Percentiles rank a stretch among this genome's conserved stretches.
Evolutionary conservation across 805 yeast genomes (phyloP).

Genomic region (Ascoidea tarda): DNA sequence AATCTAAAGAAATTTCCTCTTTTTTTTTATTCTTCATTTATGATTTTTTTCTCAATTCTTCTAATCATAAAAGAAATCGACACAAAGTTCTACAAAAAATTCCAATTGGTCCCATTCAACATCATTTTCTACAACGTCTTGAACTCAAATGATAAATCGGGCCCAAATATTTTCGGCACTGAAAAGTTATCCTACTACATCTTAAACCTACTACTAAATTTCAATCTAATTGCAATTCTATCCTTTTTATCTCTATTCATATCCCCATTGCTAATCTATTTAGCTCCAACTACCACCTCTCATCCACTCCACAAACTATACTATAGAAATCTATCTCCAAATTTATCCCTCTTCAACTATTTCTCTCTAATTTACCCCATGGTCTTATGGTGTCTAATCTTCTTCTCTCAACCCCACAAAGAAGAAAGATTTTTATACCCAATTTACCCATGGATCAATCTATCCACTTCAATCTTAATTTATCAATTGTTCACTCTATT

Average conservation of each 20-base stretch:
- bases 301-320: conserved; percentile 5
- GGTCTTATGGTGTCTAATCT: conserved; percentile 51
- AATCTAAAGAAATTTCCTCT: conserved; percentile 10
- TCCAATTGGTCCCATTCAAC: conserved; percentile 64
- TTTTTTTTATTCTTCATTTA: conserved; percentile 14
- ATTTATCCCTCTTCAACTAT: conserved; percentile 3
- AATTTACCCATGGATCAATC: conserved; percentile 52
- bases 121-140: conserved; percentile 75
- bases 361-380: conserved; percentile 30
- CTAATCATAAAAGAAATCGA: conserved; percentile 31
- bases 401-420: conserved; percentile 73
- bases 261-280: conserved; percentile 17
- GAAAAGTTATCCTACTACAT: conserved; percentile 69
- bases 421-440: conserved; percentile 90
- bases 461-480: conserved; percentile 37
- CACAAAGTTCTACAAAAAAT: conserved; percentile 42
- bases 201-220: conserved; percentile 57
- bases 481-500: conserved; percentile 11
- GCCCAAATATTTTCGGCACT: conserved; percentile 84
- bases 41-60: conserved; percentile 14
- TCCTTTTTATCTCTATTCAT: conserved; percentile 25
- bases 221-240: conserved; percentile 38
- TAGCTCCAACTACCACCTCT: conserved; percentile 1
- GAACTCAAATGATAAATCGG: conserved; percentile 45
- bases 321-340: background rate